Percentiles rank a stretch among this genome's conserved stretches.
Conservation (phyloP, 495 filamentous ascomycete species). For the Chaetomium fimeti region DNA sequence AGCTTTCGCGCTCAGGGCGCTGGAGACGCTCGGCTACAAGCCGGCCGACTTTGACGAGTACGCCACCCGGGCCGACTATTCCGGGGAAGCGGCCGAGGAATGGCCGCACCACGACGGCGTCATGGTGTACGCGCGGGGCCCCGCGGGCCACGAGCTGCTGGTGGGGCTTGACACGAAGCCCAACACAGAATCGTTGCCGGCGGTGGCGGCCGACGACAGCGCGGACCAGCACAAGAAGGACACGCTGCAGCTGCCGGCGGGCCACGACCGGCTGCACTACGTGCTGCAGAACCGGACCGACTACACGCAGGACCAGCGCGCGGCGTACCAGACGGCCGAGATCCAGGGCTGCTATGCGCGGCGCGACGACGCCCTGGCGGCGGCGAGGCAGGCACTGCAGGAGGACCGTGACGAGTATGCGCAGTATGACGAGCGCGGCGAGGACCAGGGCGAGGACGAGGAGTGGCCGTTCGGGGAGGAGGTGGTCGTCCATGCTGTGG, state of each 20-base stretch:
- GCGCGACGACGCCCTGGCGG: slow-evolving; percentile 33
- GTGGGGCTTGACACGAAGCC: slow-evolving; percentile 41
- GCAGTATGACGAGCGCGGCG: slow-evolving; percentile 42
- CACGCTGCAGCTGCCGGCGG: slow-evolving; percentile 29
- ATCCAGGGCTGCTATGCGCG: slow-evolving; percentile 42
- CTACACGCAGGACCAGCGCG: slow-evolving; percentile 40
- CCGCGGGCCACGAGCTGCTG: slow-evolving; percentile 39
- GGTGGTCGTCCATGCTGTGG: slow-evolving; percentile 44
- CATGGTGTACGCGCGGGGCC: slow-evolving; percentile 37
- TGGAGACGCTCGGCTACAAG: slow-evolving; percentile 37
- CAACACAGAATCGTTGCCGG: slow-evolving; percentile 37
- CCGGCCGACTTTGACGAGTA: slow-evolving; percentile 41
- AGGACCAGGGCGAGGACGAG: slow-evolving; percentile 15
- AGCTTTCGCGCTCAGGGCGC: slow-evolving; percentile 31
- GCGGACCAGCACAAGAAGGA: slow-evolving; percentile 3
- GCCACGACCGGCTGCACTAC: slow-evolving; percentile 39
- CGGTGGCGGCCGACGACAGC: neutral
- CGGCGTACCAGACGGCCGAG: slow-evolving; percentile 37
- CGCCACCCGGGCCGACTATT: slow-evolving; percentile 10
- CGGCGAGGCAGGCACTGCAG: slow-evolving; percentile 31
- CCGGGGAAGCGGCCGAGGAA: neutral
- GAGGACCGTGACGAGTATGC: slow-evolving; percentile 35
- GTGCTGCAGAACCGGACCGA: slow-evolving; percentile 44
- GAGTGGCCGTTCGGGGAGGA: slow-evolving; percentile 50
- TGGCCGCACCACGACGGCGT: slow-evolving; percentile 45